Conservation (phyloP, 768 basidiomycete genomes). For the Leccinum uliginosum region DNA sequence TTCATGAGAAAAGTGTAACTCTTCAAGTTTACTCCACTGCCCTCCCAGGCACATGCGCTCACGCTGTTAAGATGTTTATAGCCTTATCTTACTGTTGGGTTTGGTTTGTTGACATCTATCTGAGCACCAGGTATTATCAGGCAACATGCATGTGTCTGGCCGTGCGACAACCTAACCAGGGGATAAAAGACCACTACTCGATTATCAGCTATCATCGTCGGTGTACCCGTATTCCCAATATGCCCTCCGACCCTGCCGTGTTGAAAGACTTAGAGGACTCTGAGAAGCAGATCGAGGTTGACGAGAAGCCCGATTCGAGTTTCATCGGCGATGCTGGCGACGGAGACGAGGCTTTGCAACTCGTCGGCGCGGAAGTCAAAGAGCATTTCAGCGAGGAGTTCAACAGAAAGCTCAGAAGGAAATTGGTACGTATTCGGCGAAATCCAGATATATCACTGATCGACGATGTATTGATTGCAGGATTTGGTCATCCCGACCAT, state of each 20-base stretch:
- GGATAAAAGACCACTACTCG: slow-evolving; percentile 9
- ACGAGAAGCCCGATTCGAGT: slow-evolving; percentile 29
- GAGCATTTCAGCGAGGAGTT: slow-evolving; percentile 58
- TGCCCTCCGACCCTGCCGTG: slow-evolving; percentile 13
- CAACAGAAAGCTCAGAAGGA: slow-evolving; percentile 51
- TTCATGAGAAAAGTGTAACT: slow-evolving; percentile 33
- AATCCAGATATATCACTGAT: not conserved
- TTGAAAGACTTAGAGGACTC: slow-evolving; percentile 8
- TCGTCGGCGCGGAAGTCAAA: slow-evolving; percentile 52
- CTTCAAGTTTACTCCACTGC: not conserved
- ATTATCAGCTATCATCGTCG: not conserved
- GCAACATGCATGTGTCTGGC: not conserved
- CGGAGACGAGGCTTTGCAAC: slow-evolving; percentile 57
- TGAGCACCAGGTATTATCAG: slow-evolving; percentile 8
- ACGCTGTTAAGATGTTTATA: slow-evolving; percentile 7
- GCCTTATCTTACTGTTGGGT: slow-evolving; percentile 15
- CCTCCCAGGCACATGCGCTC: slow-evolving; percentile 2
- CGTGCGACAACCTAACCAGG: slow-evolving; percentile 8
- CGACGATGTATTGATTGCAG: slow-evolving; percentile 20
- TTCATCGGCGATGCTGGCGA: slow-evolving; percentile 35
- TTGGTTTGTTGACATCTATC: not conserved
- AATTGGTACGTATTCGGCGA: slow-evolving; percentile 40
- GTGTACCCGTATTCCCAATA: slow-evolving; percentile 8
- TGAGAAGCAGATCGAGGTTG: slow-evolving; percentile 23
- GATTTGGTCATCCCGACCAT: slow-evolving; percentile 51